Conservation (phyloP, 2,329 filamentous ascomycete genomes). For the Penicillium psychrosexuale region DNA sequence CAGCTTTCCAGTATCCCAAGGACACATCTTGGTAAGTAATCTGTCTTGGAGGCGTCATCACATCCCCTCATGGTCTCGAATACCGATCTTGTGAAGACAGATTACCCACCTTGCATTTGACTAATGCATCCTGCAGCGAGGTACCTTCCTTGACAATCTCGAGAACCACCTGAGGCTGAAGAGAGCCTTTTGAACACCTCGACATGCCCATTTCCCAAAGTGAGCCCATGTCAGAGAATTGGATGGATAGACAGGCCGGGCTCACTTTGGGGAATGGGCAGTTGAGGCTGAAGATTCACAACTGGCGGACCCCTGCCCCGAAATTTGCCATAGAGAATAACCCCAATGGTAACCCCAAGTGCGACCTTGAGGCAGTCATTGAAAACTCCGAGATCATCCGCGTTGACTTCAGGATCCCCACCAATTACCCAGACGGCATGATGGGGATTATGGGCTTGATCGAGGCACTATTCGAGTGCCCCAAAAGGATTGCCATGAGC, state of each 20-base stretch:
- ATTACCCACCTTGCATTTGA: background rate
- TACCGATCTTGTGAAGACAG: background rate
- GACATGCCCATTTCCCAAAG: no score
- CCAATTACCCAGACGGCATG: background rate
- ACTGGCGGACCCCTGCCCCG: background rate
- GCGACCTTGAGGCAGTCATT: background rate
- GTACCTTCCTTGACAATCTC: background rate
- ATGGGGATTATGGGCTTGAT: background rate
- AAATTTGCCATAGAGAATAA: background rate
- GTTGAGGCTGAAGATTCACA: background rate
- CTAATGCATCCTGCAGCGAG: background rate
- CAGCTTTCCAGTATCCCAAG: background rate
- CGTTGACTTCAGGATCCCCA: background rate
- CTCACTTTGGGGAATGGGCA: background rate
- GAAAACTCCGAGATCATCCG: background rate
- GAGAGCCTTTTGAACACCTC: background rate
- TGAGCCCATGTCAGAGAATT: background rate
- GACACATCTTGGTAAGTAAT: background rate
- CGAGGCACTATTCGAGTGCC: background rate
- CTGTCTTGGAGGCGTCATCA: background rate
- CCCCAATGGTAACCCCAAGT: background rate
- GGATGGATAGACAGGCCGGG: background rate
- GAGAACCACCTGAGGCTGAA: background rate
- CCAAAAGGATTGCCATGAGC: background rate
- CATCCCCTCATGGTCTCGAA: background rate